A percentile compares a stretch with the other conserved stretches of the same genome.
phyloP scores from a whole-genome alignment of 495 filamentous ascomycete species.

The Hypoxylon perforatum region DNA sequence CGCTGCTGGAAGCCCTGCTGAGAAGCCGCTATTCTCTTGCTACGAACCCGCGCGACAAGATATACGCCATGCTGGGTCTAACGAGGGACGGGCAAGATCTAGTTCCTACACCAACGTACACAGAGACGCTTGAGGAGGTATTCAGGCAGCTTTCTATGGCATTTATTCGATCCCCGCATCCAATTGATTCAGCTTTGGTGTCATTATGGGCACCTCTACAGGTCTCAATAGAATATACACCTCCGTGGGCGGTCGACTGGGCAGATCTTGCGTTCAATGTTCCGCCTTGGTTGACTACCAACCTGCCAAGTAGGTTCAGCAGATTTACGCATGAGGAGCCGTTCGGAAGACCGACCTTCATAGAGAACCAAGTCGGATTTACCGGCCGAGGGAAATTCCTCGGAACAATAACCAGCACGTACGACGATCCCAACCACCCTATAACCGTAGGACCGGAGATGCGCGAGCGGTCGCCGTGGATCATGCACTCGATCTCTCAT shows the following conservation, averaged over 20 bases:
- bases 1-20: slow-evolving; percentile 12
- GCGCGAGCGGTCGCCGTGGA: neutral
- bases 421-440: neutral
- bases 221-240: neutral
- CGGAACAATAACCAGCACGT: neutral
- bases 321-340: neutral
- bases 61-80: slow-evolving; percentile 18
- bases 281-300: slow-evolving; percentile 15
- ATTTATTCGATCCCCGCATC: slow-evolving; percentile 8
- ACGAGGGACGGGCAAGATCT: slow-evolving; percentile 15
- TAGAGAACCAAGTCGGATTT: neutral
- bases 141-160: slow-evolving; percentile 11
- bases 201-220: slow-evolving; percentile 11
- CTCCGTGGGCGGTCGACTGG: slow-evolving; percentile 13
- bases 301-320: neutral
- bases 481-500: neutral
- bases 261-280: slow-evolving; percentile 13
- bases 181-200: slow-evolving; percentile 7
- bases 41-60: slow-evolving; percentile 24
- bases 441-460: neutral
- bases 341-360: neutral
- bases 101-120: slow-evolving; percentile 16
- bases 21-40: slow-evolving; percentile 20
- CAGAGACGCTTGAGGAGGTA: slow-evolving; percentile 2
- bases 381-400: slow-evolving; percentile 2